A percentile compares a stretch with the other conserved stretches of the same genome.
Evolutionary conservation across 1,139 yeast genomes (phyloP).

Genomic region (Geotrichum klebahnii): DNA sequence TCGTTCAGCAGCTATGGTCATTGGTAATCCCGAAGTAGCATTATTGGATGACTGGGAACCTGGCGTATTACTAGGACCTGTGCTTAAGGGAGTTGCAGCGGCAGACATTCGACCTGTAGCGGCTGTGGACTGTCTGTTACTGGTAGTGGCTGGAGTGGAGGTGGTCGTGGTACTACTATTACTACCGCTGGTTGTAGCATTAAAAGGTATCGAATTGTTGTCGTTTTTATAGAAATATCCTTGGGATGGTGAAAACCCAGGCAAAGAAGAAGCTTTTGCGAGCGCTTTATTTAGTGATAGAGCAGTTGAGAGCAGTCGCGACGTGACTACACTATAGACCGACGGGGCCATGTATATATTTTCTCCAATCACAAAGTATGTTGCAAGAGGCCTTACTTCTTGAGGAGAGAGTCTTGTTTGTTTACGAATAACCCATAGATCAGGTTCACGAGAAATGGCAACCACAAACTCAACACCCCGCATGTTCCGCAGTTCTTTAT

Average conservation of each 20-base stretch:
- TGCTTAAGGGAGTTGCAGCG: not conserved
- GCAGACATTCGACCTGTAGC: not conserved
- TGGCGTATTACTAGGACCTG: slow-evolving; percentile 13
- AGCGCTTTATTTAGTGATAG: slow-evolving; percentile 34
- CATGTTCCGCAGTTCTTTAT: slow-evolving; percentile 64
- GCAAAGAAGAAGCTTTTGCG: slow-evolving; percentile 35
- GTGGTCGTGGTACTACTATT: slow-evolving; percentile 4
- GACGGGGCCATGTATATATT: slow-evolving; percentile 88
- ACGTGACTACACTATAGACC: slow-evolving; percentile 52
- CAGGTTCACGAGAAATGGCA: slow-evolving; percentile 75
- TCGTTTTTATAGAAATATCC: slow-evolving; percentile 36
- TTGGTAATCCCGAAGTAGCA: slow-evolving; percentile 14
- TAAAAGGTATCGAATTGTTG: slow-evolving; percentile 4
- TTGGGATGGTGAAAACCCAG: slow-evolving; percentile 38
- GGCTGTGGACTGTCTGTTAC: not conserved
- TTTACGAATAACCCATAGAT: slow-evolving; percentile 84
- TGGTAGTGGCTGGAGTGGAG: not conserved
- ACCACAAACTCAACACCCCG: slow-evolving; percentile 81
- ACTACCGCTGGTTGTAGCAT: slow-evolving; percentile 7
- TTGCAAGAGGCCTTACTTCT: slow-evolving; percentile 54
- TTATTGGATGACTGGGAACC: slow-evolving; percentile 11
- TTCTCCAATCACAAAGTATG: slow-evolving; percentile 86
- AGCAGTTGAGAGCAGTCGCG: slow-evolving; percentile 47
- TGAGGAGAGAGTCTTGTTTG: slow-evolving; percentile 59
- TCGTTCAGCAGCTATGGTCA: slow-evolving; percentile 25